These are phyloP conservation scores for Acacia melanoxylon DNA, from an alignment of 306 rosid genomes.

Conservation along the genomic window DNA sequence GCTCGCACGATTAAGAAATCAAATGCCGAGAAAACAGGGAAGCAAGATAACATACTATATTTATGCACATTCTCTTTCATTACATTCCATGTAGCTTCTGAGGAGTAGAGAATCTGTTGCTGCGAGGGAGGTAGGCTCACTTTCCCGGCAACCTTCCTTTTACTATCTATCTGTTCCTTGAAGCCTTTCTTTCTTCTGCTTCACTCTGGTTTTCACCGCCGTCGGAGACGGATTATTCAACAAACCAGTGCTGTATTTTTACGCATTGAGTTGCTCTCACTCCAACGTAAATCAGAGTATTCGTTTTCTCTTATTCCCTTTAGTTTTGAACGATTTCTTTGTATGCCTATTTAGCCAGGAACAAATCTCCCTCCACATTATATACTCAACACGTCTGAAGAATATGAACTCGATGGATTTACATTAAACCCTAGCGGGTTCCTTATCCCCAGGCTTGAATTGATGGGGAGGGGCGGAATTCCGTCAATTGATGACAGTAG, in stretches of 20 bases:
- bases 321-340: neutral
- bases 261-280: neutral
- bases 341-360: constrained; percentile 21
- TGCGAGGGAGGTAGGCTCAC: constrained; percentile 12
- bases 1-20: neutral
- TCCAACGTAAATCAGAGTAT: neutral
- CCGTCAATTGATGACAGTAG: constrained; percentile 50
- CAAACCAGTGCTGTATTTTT: neutral
- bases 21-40: neutral
- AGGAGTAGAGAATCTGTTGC: neutral
- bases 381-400: neutral
- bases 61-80: neutral
- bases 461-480: constrained; percentile 67
- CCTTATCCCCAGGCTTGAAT: constrained; percentile 27
- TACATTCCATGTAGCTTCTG: neutral
- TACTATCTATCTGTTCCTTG: constrained; percentile 17
- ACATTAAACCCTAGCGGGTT: constrained; percentile 2
- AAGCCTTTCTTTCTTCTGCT: neutral
- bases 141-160: constrained; percentile 14
- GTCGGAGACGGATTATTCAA: constrained; percentile 6
- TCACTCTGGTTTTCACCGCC: constrained; percentile 29
- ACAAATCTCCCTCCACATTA: constrained; percentile 11
- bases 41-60: neutral
- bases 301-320: neutral
- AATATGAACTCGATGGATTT: neutral